Percentiles rank a stretch among this genome's conserved stretches.
phyloP scores from a whole-genome alignment of 2,329 filamentous ascomycete genomes.

The Penicillium sp. region DNA sequence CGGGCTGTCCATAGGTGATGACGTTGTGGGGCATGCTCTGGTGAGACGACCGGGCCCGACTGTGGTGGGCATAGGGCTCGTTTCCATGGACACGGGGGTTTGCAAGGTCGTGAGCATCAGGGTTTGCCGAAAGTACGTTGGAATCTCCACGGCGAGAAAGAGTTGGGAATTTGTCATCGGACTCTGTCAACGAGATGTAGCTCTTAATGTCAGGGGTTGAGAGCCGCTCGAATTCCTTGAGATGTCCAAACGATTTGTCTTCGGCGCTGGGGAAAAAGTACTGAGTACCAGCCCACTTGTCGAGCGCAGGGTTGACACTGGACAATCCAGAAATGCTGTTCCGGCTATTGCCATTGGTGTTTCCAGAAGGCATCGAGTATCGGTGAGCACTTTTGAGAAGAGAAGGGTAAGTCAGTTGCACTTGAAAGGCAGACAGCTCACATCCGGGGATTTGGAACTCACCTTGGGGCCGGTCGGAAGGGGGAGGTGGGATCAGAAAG shows the following conservation, averaged over 20 bases:
- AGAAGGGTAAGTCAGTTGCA: constrained; percentile 3
- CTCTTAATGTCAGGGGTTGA: constrained; percentile 67
- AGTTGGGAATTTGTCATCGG: constrained; percentile 85
- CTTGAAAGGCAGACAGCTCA: not conserved
- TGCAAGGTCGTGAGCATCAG: constrained; percentile 77
- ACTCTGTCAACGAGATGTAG: constrained; percentile 70
- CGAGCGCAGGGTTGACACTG: constrained; percentile 54
- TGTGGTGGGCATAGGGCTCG: constrained; percentile 66
- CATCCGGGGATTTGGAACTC: constrained; percentile 57
- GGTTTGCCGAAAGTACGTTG: constrained; percentile 74
- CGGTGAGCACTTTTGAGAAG: constrained; percentile 64
- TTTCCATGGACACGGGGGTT: constrained; percentile 67
- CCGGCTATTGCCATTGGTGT: constrained; percentile 34
- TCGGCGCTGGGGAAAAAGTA: constrained; percentile 88
- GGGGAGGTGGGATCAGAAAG: constrained; percentile 61
- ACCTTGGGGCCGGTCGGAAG: constrained; percentile 75
- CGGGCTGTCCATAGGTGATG: constrained; percentile 42
- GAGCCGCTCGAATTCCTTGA: constrained; percentile 51
- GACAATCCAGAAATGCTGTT: constrained; percentile 29
- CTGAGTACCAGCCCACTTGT: constrained; percentile 80
- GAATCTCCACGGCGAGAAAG: constrained; percentile 51
- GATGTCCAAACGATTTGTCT: constrained; percentile 47
- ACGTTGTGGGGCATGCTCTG: constrained; percentile 61
- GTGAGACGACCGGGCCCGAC: constrained; percentile 67
- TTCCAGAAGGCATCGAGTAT: constrained; percentile 85